phyloP scores from a whole-genome alignment of 768 basidiomycete genomes.

The Goffeauzyma gilvescens region DNA sequence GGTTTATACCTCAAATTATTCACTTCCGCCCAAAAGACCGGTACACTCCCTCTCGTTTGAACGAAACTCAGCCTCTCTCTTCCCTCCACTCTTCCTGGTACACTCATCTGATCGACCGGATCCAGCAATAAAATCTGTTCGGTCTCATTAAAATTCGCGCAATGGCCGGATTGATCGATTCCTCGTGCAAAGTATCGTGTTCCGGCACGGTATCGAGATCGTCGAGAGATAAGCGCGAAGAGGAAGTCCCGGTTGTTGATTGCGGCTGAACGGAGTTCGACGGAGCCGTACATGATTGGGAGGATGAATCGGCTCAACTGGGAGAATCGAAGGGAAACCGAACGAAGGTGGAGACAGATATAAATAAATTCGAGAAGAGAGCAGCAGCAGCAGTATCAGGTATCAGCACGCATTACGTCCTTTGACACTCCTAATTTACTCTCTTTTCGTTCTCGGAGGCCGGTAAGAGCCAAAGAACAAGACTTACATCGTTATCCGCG shows the following conservation, averaged over 20 bases:
- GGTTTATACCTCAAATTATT: conserved; percentile 91
- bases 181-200: conserved; percentile 94
- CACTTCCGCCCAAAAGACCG: conserved; percentile 89
- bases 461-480: not conserved
- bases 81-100: conserved; percentile 28
- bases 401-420: no score
- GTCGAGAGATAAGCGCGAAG: conserved; percentile 74
- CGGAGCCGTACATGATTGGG: conserved; percentile 83
- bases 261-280: conserved; percentile 57
- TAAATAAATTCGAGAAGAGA: not conserved
- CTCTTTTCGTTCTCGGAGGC: no score
- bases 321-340: no score
- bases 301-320: conserved; percentile 78
- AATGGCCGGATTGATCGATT: conserved; percentile 68
- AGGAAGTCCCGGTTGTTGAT: conserved; percentile 63
- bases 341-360: no score
- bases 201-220: conserved; percentile 82
- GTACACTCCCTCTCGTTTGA: conserved; percentile 83
- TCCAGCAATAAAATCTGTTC: conserved; percentile 80
- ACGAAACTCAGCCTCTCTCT: conserved; percentile 52
- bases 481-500: conserved; percentile 44
- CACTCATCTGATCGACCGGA: conserved; percentile 13
- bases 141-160: conserved; percentile 95
- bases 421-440: no score
- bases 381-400: conserved; percentile 1